These are phyloP conservation scores for Metschnikowia anglica DNA, from an alignment of 805 yeast species.

Conservation along the genomic window DNA sequence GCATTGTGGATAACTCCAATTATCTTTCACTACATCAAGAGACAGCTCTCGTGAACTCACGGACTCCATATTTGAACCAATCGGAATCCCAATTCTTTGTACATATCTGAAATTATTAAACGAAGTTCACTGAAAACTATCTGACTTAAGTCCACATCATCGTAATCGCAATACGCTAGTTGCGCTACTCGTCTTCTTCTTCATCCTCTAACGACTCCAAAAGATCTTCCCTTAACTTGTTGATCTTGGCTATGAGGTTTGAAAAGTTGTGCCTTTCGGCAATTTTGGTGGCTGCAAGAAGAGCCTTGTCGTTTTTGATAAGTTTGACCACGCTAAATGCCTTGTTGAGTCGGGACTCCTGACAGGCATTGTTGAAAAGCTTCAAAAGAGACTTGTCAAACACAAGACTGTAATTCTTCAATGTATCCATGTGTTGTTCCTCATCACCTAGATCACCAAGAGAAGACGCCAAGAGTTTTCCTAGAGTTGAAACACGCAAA, in stretches of 20 bases:
- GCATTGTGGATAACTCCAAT: conserved; percentile 63
- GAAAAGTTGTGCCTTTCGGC: conserved; percentile 60
- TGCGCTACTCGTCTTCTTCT: conserved; percentile 3
- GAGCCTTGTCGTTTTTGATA: conserved; percentile 72
- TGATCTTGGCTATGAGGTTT: conserved; percentile 38
- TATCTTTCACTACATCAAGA: conserved; percentile 52
- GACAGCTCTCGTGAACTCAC: conserved; percentile 36
- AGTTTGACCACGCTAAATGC: conserved; percentile 70
- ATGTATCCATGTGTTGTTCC: conserved; percentile 48
- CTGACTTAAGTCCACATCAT: neutral
- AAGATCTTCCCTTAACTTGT: conserved; percentile 38
- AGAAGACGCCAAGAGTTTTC: conserved; percentile 61
- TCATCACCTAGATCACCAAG: conserved; percentile 29
- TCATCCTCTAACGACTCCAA: conserved; percentile 18
- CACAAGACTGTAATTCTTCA: conserved; percentile 51
- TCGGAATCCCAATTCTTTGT: conserved; percentile 1
- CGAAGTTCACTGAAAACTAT: conserved; percentile 6
- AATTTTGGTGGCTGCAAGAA: conserved; percentile 80
- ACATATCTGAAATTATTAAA: conserved; percentile 8
- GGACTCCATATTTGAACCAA: neutral
- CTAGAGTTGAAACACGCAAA: conserved; percentile 58
- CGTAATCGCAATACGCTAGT: neutral
- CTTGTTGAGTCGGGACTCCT: conserved; percentile 58
- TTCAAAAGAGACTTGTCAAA: conserved; percentile 79
- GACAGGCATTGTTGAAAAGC: conserved; percentile 72